These are phyloP conservation scores for Erysimum cheiri DNA, from an alignment of 441 rosid genomes.

Conservation along the genomic window DNA sequence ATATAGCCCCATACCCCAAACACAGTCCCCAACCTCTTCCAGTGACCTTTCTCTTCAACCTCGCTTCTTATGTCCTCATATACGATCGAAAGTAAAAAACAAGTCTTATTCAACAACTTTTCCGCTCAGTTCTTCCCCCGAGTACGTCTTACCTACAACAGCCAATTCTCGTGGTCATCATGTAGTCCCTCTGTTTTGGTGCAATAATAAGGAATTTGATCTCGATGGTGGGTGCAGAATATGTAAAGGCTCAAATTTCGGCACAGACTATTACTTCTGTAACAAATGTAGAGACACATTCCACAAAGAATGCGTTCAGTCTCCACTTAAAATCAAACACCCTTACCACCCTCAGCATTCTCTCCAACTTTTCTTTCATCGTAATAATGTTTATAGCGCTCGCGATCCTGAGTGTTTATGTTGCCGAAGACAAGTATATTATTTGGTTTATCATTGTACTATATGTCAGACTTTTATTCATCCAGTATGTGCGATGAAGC, in stretches of 20 bases:
- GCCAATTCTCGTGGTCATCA: background rate
- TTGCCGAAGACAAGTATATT: background rate
- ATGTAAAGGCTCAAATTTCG: background rate
- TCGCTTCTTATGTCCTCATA: background rate
- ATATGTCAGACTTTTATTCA: background rate
- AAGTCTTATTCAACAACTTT: background rate
- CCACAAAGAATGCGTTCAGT: background rate
- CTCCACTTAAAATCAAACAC: background rate
- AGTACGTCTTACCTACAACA: background rate
- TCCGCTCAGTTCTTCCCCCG: background rate
- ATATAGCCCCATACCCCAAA: background rate
- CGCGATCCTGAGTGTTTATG: background rate
- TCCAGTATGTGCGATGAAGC: background rate
- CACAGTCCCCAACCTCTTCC: background rate
- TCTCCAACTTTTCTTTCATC: background rate
- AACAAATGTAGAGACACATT: accelerated
- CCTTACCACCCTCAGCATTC: background rate
- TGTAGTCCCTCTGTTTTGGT: background rate
- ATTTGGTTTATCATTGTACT: background rate
- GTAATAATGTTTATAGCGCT: background rate
- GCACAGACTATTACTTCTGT: background rate
- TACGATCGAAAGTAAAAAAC: too few relatives aligned
- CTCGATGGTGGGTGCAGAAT: background rate
- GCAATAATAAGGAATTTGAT: background rate
- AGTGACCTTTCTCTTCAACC: background rate